A percentile compares a stretch with the other conserved stretches of the same genome.
Conservation (phyloP, 2,329 filamentous ascomycete species). For the Stachybotrys chlorohalonatus region DNA sequence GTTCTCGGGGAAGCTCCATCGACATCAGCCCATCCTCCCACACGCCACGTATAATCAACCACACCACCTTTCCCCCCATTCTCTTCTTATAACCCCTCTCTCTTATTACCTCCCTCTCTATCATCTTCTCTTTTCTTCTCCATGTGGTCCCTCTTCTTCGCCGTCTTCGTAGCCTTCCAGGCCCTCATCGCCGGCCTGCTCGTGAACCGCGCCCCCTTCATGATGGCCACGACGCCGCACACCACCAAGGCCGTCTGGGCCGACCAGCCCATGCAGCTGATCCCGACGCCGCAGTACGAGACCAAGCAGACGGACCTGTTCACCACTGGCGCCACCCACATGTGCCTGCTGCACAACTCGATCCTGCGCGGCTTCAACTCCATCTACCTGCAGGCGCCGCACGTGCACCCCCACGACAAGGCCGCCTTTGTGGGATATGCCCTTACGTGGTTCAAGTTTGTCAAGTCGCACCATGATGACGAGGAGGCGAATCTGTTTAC, state of each 20-base stretch:
- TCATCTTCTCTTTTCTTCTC: not conserved
- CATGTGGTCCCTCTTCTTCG: conserved; percentile 12
- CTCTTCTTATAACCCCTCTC: not conserved
- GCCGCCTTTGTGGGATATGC: conserved; percentile 49
- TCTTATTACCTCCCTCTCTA: not conserved
- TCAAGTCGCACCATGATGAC: conserved; percentile 51
- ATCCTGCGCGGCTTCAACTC: conserved; percentile 56
- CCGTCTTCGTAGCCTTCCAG: conserved; percentile 17
- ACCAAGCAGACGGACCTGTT: conserved; percentile 49
- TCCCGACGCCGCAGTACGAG: conserved; percentile 43
- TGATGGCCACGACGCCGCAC: conserved; percentile 20
- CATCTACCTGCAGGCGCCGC: conserved; percentile 50
- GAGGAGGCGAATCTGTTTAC: conserved; percentile 49
- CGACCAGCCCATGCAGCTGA: conserved; percentile 43
- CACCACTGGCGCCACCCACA: conserved; percentile 50
- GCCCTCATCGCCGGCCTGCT: conserved; percentile 21
- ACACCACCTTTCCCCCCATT: not conserved
- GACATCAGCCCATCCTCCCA: not conserved
- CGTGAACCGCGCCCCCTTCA: conserved; percentile 23
- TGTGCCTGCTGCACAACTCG: conserved; percentile 52
- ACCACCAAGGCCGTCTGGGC: conserved; percentile 33
- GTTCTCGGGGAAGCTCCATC: not conserved
- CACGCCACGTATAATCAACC: too few species aligned
- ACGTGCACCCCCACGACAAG: conserved; percentile 41
- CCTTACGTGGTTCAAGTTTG: conserved; percentile 48